phyloP scores from a whole-genome alignment of 768 basidiomycete genomes.

The Lentinus brumalis region DNA sequence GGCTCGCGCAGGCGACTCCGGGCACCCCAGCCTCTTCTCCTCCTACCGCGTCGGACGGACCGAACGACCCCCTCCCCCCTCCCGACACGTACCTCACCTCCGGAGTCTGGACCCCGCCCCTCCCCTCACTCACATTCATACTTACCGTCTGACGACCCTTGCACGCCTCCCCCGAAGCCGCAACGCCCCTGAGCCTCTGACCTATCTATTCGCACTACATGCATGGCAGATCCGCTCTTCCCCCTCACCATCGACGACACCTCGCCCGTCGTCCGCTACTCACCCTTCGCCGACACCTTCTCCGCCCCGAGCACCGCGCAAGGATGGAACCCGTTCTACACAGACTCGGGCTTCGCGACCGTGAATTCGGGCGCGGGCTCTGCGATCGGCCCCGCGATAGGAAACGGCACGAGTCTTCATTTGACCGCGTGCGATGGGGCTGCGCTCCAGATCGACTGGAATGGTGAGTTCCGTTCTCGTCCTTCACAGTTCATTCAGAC shows the following conservation, averaged over 20 bases:
- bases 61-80: neutral
- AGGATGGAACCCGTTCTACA: slow-evolving; percentile 74
- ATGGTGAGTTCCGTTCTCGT: slow-evolving; percentile 45
- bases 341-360: slow-evolving; percentile 47
- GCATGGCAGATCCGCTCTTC: slow-evolving; percentile 43
- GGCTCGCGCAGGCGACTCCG: slow-evolving; percentile 5
- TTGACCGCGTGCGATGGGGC: slow-evolving; percentile 64
- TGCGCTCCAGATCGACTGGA: slow-evolving; percentile 57
- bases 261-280: slow-evolving; percentile 64
- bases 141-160: neutral
- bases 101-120: neutral
- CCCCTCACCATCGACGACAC: slow-evolving; percentile 60
- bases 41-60: neutral
- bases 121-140: neutral
- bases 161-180: neutral
- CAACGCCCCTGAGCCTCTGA: neutral
- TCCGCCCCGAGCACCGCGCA: slow-evolving; percentile 43
- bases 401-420: slow-evolving; percentile 61
- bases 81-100: neutral
- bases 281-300: slow-evolving; percentile 59
- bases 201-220: slow-evolving; percentile 19
- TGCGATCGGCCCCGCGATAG: slow-evolving; percentile 34
- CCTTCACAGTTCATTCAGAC: neutral
- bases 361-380: slow-evolving; percentile 13
- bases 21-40: neutral